Evolutionary conservation across 2,329 filamentous ascomycete species (phyloP).

Genomic region (Pestalotiopsis sp.): DNA sequence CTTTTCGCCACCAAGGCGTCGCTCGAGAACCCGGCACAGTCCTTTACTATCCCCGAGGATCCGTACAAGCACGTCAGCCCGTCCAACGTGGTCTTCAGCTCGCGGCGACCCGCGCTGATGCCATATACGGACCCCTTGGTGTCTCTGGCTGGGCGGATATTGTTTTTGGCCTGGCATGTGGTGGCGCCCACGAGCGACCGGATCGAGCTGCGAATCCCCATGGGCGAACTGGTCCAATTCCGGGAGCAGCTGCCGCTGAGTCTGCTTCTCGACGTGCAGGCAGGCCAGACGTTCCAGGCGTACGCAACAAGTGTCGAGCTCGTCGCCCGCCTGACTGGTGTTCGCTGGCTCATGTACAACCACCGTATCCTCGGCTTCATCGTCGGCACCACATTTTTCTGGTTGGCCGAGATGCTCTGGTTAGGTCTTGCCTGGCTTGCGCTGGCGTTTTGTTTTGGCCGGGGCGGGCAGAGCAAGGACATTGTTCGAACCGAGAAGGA

Average conservation of each 20-base stretch:
- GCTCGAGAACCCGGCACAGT: slow-evolving; percentile 31
- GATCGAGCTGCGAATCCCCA: slow-evolving; percentile 64
- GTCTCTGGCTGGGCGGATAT: slow-evolving; percentile 59
- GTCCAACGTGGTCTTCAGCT: slow-evolving; percentile 56
- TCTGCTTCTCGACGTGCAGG: slow-evolving; percentile 67
- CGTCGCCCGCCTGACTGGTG: slow-evolving; percentile 72
- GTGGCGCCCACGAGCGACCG: slow-evolving; percentile 55
- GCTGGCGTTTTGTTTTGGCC: slow-evolving; percentile 40
- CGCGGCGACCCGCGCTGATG: slow-evolving; percentile 75
- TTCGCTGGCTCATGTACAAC: slow-evolving; percentile 86
- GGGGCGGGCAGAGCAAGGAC: slow-evolving; percentile 22
- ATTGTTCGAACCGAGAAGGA: slow-evolving; percentile 9
- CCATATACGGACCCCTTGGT: slow-evolving; percentile 77
- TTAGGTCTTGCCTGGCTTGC: slow-evolving; percentile 66
- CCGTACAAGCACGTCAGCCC: slow-evolving; percentile 37
- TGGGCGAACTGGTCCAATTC: slow-evolving; percentile 77
- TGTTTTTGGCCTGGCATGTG: slow-evolving; percentile 70
- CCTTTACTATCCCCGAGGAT: slow-evolving; percentile 21
- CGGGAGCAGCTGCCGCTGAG: slow-evolving; percentile 44
- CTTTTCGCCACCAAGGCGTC: slow-evolving; percentile 64
- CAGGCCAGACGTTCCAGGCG: slow-evolving; percentile 70
- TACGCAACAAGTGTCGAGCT: slow-evolving; percentile 72
- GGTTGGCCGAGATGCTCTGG: slow-evolving; percentile 72
- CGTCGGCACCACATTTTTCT: slow-evolving; percentile 72
- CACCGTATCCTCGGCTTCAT: slow-evolving; percentile 72